Conservation (phyloP, 768 basidiomycete species). For the Trametes cubensis region DNA sequence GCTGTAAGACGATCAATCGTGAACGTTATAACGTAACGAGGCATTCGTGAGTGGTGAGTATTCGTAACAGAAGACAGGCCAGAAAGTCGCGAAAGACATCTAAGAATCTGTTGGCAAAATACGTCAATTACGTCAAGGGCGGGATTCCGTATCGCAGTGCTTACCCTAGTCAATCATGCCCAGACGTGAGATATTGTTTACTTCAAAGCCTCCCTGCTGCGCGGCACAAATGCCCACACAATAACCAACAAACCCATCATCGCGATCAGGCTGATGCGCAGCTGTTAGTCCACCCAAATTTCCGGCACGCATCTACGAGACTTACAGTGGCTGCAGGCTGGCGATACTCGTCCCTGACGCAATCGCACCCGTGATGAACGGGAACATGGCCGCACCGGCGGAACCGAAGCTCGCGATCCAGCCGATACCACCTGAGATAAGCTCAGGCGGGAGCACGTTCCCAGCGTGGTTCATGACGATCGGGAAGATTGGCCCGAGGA, state of each 20-base stretch:
- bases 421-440: conserved; percentile 46
- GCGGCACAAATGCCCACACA: conserved; percentile 27
- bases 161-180: not conserved
- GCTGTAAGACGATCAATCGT: too few species aligned
- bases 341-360: conserved; percentile 45
- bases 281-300: not conserved
- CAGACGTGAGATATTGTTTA: not conserved
- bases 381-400: conserved; percentile 52
- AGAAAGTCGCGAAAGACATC: too few species aligned
- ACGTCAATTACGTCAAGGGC: too few species aligned
- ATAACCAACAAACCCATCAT: conserved; percentile 27
- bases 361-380: conserved; percentile 53
- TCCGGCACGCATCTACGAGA: not conserved
- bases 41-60: not conserved
- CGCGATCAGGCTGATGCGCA: conserved; percentile 20
- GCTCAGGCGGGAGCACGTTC: conserved; percentile 46
- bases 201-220: conserved; percentile 1
- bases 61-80: too few species aligned
- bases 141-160: not conserved
- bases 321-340: conserved; percentile 53
- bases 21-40: too few species aligned
- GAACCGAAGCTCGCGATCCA: conserved; percentile 57
- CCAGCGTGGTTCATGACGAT: conserved; percentile 45
- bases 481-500: conserved; percentile 53
- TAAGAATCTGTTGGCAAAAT: too few species aligned